A percentile compares a stretch with the other conserved stretches of the same genome.
phyloP scores from a whole-genome alignment of 78 protist genomes.

The Dictyostelium citrinum region DNA sequence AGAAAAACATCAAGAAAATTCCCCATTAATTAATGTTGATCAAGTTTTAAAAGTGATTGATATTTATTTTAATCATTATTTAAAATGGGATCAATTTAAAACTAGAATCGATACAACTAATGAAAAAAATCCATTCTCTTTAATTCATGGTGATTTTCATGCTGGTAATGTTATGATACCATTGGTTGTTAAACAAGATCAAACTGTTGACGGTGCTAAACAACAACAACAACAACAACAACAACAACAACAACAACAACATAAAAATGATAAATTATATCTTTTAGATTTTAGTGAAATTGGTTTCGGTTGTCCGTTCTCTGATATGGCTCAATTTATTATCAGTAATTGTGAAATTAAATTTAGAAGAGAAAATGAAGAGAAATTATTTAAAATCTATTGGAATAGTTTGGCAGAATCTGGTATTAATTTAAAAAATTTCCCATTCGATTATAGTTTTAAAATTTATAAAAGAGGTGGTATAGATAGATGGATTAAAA shows the following conservation, averaged over 20 bases:
- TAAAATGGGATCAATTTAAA: not conserved
- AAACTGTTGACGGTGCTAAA: no score
- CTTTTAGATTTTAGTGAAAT: constrained; percentile 14
- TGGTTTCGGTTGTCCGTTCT: not conserved
- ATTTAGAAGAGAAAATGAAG: constrained; percentile 20
- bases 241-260: not conserved
- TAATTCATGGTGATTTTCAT: constrained; percentile 28
- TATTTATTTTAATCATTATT: not conserved
- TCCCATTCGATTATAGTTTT: constrained; percentile 1
- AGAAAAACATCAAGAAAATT: not conserved
- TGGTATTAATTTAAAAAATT: not conserved
- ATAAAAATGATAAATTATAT: not conserved
- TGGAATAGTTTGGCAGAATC: not conserved
- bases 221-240: not conserved
- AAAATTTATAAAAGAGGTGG: constrained; percentile 15
- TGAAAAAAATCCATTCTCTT: not conserved
- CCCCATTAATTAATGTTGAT: not conserved
- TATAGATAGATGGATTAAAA: constrained; percentile 4
- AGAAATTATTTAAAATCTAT: not conserved
- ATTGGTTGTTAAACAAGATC: not conserved
- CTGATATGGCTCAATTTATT: constrained; percentile 9
- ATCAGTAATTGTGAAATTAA: not conserved
- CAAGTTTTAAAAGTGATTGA: not conserved
- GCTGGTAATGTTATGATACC: constrained; percentile 15
- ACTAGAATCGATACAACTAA: not conserved